These are phyloP conservation scores for Apiospora pterosperma DNA, from an alignment of 2,329 filamentous ascomycete genomes.

Conservation along the genomic window DNA sequence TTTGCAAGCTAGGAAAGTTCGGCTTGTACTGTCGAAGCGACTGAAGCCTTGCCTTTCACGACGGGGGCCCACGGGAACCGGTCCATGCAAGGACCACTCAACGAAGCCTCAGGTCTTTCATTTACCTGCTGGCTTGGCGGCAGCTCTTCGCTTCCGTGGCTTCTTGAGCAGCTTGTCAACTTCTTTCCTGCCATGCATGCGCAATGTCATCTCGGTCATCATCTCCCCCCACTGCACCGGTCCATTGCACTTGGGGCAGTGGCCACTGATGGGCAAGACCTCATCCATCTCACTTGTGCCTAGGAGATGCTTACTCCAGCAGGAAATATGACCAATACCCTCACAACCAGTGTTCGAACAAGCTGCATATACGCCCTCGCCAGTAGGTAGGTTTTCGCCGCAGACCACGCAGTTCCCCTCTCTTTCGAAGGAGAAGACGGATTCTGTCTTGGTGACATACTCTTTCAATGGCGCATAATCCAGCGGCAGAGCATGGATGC, in stretches of 20 bases:
- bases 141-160: slow-evolving; percentile 28
- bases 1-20: not conserved
- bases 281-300: slow-evolving; percentile 27
- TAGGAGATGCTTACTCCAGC: slow-evolving; percentile 55
- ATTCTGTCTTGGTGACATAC: slow-evolving; percentile 53
- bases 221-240: slow-evolving; percentile 69
- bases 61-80: not conserved
- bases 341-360: slow-evolving; percentile 53
- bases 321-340: slow-evolving; percentile 56
- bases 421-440: slow-evolving; percentile 52
- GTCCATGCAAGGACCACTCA: too few relatives aligned
- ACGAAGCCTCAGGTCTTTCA: not conserved
- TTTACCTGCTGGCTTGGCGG: not conserved
- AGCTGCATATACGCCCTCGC: slow-evolving; percentile 51
- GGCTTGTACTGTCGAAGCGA: not conserved
- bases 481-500: slow-evolving; percentile 52
- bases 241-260: slow-evolving; percentile 67
- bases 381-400: slow-evolving; percentile 38
- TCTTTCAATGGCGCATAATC: slow-evolving; percentile 51
- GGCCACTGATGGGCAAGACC: slow-evolving; percentile 65
- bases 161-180: slow-evolving; percentile 65
- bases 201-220: slow-evolving; percentile 77
- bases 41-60: not conserved
- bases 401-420: slow-evolving; percentile 56
- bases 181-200: slow-evolving; percentile 67